Evolutionary conservation across 768 basidiomycete species (phyloP).

Genomic region (Lactifluus volemus): DNA sequence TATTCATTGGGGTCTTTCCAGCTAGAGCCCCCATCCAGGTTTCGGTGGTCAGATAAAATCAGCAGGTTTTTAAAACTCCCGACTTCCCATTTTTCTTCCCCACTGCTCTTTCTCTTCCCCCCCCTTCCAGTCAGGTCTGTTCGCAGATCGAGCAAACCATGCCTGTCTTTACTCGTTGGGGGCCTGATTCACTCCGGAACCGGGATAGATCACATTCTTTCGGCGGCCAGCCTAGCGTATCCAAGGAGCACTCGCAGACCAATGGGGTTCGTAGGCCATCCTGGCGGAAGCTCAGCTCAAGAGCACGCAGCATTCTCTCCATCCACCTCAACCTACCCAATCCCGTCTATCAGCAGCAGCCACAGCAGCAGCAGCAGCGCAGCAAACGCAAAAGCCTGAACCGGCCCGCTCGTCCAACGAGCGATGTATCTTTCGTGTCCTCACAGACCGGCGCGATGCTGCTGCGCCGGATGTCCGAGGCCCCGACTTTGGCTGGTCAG

Average conservation of each 20-base stretch:
- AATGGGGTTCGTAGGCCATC: not conserved
- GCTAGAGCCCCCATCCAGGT: not conserved
- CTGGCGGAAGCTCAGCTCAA: slow-evolving; percentile 2
- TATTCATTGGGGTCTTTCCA: no score
- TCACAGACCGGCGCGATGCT: not conserved
- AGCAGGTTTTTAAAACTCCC: not conserved
- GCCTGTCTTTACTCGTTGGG: not conserved
- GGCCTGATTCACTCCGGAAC: not conserved
- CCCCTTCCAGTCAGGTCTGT: no score
- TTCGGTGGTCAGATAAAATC: not conserved
- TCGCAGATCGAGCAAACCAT: not conserved
- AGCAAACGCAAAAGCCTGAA: not conserved
- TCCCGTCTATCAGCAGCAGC: not conserved
- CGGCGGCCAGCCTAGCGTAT: not conserved
- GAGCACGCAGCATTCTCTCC: slow-evolving; percentile 3
- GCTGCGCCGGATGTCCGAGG: not conserved
- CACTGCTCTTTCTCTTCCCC: not conserved
- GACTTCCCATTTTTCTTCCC: not conserved
- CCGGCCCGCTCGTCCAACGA: not conserved
- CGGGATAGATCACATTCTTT: not conserved
- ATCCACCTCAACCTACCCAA: not conserved
- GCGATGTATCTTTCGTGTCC: not conserved
- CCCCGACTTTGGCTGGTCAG: not conserved
- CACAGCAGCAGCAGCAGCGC: no score
- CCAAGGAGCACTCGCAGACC: not conserved